Percentiles rank a stretch among this genome's conserved stretches.
Conservation (phyloP, 1,284 basidiomycete species). For the Sanghuangporus weigelae region DNA sequence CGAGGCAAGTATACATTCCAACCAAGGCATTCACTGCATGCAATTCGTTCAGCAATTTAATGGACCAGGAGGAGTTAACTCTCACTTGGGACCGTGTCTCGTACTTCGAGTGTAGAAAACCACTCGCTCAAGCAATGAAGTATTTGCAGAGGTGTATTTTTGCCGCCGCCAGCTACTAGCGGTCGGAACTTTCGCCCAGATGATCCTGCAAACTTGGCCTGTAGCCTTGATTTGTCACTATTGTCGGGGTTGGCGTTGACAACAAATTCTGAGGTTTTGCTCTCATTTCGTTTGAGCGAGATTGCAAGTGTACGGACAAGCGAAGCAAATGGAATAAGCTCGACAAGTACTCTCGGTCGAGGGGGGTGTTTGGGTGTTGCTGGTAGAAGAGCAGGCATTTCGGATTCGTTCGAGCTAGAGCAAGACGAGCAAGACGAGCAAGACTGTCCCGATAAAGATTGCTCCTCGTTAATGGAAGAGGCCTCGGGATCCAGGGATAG, state of each 20-base stretch:
- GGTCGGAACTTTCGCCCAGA: slow-evolving; percentile 30
- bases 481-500: slow-evolving; percentile 29
- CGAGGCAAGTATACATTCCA: slow-evolving; percentile 42
- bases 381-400: slow-evolving; percentile 16
- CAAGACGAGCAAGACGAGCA: slow-evolving; percentile 17
- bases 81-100: slow-evolving; percentile 46
- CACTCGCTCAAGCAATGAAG: slow-evolving; percentile 51
- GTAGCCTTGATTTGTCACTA: not conserved
- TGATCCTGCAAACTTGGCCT: not conserved
- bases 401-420: slow-evolving; percentile 11
- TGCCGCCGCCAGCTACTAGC: slow-evolving; percentile 34
- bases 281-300: not conserved
- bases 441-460: slow-evolving; percentile 35
- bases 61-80: not conserved
- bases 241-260: not conserved
- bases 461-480: slow-evolving; percentile 45
- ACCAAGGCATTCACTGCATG: slow-evolving; percentile 43
- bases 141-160: slow-evolving; percentile 49
- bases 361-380: slow-evolving; percentile 11
- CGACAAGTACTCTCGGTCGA: not conserved
- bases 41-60: not conserved
- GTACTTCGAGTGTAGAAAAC: slow-evolving; percentile 50
- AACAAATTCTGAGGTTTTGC: not conserved
- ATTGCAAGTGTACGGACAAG: not conserved
- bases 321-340: slow-evolving; percentile 12